Evolutionary conservation across 805 yeast genomes (phyloP).

Genomic region (Wickerhamomyces mucosus): DNA sequence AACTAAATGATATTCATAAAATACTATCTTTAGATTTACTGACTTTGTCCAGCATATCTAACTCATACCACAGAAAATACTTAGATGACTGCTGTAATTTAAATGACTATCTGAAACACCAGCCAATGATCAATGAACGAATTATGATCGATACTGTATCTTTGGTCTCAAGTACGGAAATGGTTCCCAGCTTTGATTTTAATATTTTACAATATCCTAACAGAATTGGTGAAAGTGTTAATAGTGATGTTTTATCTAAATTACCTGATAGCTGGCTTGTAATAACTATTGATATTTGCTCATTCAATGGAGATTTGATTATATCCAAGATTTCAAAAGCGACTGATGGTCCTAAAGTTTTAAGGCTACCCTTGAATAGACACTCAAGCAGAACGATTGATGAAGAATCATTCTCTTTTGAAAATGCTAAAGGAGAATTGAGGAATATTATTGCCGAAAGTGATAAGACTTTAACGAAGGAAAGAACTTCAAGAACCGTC

Average conservation of each 20-base stretch:
- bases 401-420: conserved; percentile 31
- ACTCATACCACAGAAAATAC: conserved; percentile 10
- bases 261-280: conserved; percentile 46
- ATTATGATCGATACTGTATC: conserved; percentile 12
- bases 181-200: conserved; percentile 12
- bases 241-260: conserved; percentile 6
- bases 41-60: conserved; percentile 19
- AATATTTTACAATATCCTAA: conserved; percentile 1
- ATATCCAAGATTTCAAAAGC: conserved; percentile 34
- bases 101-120: conserved; percentile 20
- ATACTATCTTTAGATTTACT: conserved; percentile 15
- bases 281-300: conserved; percentile 51
- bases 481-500: conserved; percentile 40
- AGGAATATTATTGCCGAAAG: conserved; percentile 48
- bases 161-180: conserved; percentile 3
- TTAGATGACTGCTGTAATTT: conserved; percentile 15
- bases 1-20: conserved; percentile 18
- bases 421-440: conserved; percentile 37
- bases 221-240: background rate
- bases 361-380: conserved; percentile 54
- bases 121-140: conserved; percentile 20
- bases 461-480: conserved; percentile 46
- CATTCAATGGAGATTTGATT: conserved; percentile 46
- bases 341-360: conserved; percentile 29
- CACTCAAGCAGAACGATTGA: conserved; percentile 35